These are phyloP conservation scores for Rubus idaeus DNA, from an alignment of 306 rosid genomes.

Conservation along the genomic window DNA sequence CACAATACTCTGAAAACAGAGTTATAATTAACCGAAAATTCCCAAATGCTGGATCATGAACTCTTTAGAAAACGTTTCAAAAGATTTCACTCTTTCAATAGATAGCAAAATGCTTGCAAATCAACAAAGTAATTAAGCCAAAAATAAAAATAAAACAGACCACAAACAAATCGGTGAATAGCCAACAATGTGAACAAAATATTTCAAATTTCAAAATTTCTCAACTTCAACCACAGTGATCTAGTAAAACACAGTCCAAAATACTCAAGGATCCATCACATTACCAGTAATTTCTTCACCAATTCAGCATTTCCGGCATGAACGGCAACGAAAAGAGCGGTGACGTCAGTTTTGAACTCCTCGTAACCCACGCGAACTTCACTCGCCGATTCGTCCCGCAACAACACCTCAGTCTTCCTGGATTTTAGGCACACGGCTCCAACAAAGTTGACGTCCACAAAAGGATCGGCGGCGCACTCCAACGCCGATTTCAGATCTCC, in stretches of 20 bases:
- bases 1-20: background rate
- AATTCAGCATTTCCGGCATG: slow-evolving; percentile 58
- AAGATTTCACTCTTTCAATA: background rate
- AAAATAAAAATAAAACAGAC: background rate
- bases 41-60: background rate
- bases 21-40: background rate
- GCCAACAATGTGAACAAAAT: slow-evolving; percentile 26
- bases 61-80: background rate
- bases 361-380: slow-evolving; percentile 55
- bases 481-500: slow-evolving; percentile 68
- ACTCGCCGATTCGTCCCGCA: slow-evolving; percentile 54
- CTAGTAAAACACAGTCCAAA: slow-evolving; percentile 11
- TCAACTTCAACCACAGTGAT: slow-evolving; percentile 27
- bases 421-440: slow-evolving; percentile 64
- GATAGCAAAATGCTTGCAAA: background rate
- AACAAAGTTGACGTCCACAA: slow-evolving; percentile 79
- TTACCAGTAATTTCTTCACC: slow-evolving; percentile 75
- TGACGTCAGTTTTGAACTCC: slow-evolving; percentile 80
- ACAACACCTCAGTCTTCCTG: slow-evolving; percentile 50
- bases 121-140: background rate
- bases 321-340: slow-evolving; percentile 87
- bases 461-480: slow-evolving; percentile 68
- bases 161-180: slow-evolving; percentile 5
- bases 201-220: slow-evolving; percentile 26
- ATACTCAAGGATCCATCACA: background rate